phyloP scores from a whole-genome alignment of 2,329 filamentous ascomycete species.

The Pestalotiopsis sp. region DNA sequence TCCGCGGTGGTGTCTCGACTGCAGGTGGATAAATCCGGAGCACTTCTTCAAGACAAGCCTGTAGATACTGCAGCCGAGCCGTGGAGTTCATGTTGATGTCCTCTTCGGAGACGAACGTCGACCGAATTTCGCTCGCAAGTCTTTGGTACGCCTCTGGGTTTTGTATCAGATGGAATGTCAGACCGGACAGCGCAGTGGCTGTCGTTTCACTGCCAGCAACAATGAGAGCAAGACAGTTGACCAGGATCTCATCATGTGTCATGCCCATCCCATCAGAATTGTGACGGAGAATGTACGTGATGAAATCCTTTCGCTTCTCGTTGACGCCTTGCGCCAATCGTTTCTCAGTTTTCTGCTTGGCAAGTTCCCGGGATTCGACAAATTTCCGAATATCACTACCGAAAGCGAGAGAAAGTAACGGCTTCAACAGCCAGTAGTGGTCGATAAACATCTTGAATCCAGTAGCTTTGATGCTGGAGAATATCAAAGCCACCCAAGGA shows the following conservation, averaged over 20 bases:
- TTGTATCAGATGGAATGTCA: conserved; percentile 15
- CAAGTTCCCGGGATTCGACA: background rate
- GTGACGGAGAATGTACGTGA: conserved; percentile 16
- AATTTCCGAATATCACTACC: background rate
- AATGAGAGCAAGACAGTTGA: conserved; percentile 18
- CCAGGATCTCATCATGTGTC: conserved; percentile 14
- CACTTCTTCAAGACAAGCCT: conserved; percentile 31
- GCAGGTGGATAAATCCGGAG: conserved; percentile 26
- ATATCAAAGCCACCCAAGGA: conserved; percentile 21
- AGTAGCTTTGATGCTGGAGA: conserved; percentile 9
- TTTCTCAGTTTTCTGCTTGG: background rate
- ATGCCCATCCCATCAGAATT: conserved; percentile 6
- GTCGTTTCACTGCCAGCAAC: conserved; percentile 23
- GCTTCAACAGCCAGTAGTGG: background rate
- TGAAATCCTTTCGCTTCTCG: conserved; percentile 19
- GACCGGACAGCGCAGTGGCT: conserved; percentile 18
- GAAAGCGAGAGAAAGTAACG: conserved; percentile 9
- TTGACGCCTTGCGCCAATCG: background rate
- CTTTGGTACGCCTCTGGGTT: conserved; percentile 6
- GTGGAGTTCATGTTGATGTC: conserved; percentile 19
- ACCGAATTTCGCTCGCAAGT: conserved; percentile 19
- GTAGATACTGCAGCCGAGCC: conserved; percentile 28
- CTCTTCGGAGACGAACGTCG: conserved; percentile 13
- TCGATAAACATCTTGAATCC: background rate
- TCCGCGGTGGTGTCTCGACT: no score